Percentiles rank a stretch among this genome's conserved stretches.
Evolutionary conservation across 1,139 yeast genomes (phyloP).

Genomic region (Pichia sp.): DNA sequence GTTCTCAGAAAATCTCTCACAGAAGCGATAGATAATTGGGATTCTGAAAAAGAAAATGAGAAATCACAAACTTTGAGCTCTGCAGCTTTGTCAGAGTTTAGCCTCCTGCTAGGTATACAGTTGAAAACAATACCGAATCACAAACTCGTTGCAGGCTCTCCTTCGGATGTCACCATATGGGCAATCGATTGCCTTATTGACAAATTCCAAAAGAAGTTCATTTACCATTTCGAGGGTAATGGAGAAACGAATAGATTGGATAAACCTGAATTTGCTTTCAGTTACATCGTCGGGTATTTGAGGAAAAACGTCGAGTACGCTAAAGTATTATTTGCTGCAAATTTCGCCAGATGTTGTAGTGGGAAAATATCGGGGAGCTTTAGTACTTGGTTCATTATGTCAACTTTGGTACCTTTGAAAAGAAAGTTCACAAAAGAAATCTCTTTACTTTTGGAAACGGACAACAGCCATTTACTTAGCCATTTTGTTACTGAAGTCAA

Average conservation of each 20-base stretch:
- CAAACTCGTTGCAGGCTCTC: background rate
- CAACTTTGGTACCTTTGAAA: slow-evolving; percentile 49
- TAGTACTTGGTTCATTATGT: slow-evolving; percentile 48
- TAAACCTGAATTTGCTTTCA: slow-evolving; percentile 78
- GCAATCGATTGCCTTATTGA: slow-evolving; percentile 17
- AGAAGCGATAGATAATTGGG: slow-evolving; percentile 7
- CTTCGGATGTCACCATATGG: slow-evolving; percentile 15
- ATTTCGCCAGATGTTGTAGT: slow-evolving; percentile 20
- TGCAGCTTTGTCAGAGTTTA: slow-evolving; percentile 1
- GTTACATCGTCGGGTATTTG: slow-evolving; percentile 49
- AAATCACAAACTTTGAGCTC: background rate
- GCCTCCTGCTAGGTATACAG: slow-evolving; percentile 11
- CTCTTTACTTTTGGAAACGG: slow-evolving; percentile 9
- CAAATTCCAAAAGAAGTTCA: slow-evolving; percentile 55
- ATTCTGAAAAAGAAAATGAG: slow-evolving; percentile 1
- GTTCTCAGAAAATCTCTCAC: background rate
- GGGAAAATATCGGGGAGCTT: slow-evolving; percentile 32
- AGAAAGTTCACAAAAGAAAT: slow-evolving; percentile 40
- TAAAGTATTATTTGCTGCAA: slow-evolving; percentile 26
- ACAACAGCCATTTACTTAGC: slow-evolving; percentile 47
- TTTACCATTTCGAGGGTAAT: slow-evolving; percentile 65
- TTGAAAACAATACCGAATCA: background rate
- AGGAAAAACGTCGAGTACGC: slow-evolving; percentile 41
- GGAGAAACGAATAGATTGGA: slow-evolving; percentile 64
- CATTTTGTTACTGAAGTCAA: slow-evolving; percentile 60